These are phyloP conservation scores for Erysimum pusillum DNA, from an alignment of 441 rosid species.

Conservation along the genomic window DNA sequence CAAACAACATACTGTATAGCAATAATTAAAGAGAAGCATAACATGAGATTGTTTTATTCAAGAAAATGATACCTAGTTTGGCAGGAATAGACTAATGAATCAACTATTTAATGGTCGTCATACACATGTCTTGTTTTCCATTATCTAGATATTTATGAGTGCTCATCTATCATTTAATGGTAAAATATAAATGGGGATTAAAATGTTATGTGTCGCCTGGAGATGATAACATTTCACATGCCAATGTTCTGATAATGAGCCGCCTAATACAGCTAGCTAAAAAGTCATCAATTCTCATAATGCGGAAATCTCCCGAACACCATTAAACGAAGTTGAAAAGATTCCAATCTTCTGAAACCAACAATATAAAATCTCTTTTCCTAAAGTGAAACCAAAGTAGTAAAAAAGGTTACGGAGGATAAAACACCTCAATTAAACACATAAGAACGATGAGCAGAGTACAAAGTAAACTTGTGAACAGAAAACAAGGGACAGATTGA, in stretches of 20 bases:
- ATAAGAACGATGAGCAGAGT: neutral
- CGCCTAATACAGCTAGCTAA: conserved; percentile 16
- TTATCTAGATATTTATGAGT: neutral
- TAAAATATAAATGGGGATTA: neutral
- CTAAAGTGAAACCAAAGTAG: conserved; percentile 34
- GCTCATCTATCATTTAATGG: neutral
- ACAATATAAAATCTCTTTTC: conserved; percentile 16
- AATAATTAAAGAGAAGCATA: conserved; percentile 11
- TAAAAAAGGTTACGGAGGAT: conserved; percentile 7
- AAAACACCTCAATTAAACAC: conserved; percentile 26
- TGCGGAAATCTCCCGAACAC: conserved; percentile 20
- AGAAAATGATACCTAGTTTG: conserved; percentile 39
- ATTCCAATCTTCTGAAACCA: conserved; percentile 39
- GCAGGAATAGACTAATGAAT: conserved; percentile 31
- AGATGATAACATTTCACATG: conserved; percentile 41
- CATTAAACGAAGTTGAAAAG: conserved; percentile 27
- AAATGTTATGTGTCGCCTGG: neutral
- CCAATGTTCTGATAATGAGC: conserved; percentile 17
- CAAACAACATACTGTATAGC: conserved; percentile 32
- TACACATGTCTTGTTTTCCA: neutral
- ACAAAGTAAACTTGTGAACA: conserved; percentile 15
- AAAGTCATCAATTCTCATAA: neutral
- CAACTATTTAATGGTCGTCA: neutral
- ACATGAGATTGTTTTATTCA: conserved; percentile 39
- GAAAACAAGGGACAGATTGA: conserved; percentile 7